phyloP scores from a whole-genome alignment of 345 rosid species.

The Physaria fendleri region DNA sequence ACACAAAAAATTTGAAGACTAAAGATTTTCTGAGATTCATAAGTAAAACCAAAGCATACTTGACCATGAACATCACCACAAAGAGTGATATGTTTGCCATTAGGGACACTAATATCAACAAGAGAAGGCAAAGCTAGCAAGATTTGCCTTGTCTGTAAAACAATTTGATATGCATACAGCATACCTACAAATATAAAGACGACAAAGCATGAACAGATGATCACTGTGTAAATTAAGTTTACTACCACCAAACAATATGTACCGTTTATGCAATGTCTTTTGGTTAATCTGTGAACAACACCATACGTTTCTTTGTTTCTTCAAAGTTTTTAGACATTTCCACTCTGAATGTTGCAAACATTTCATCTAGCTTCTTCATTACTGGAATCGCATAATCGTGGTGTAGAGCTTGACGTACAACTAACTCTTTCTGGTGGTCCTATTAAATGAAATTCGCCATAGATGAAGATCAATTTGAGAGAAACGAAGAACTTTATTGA shows the following conservation, averaged over 20 bases:
- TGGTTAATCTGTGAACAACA: too few species aligned
- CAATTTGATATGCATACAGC: conserved; percentile 88
- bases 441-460: too few species aligned
- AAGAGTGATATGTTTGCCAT: conserved; percentile 71
- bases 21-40: too few species aligned
- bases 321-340: too few species aligned
- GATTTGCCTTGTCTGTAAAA: conserved; percentile 79
- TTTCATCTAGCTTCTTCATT: too few species aligned
- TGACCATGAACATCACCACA: conserved; percentile 99
- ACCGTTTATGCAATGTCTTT: conserved; percentile 87
- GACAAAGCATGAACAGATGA: conserved; percentile 2
- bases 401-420: too few species aligned
- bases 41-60: conserved; percentile 36
- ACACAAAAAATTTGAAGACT: not conserved
- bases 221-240: not conserved
- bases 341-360: too few species aligned
- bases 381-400: too few species aligned
- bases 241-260: conserved; percentile 11
- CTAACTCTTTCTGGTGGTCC: too few species aligned
- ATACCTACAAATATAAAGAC: conserved; percentile 48
- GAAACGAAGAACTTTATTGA: too few species aligned
- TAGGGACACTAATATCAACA: conserved; percentile 70
- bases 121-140: conserved; percentile 70
- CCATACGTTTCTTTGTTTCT: too few species aligned
- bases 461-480: too few species aligned